Conservation (phyloP, 495 filamentous ascomycete species). For the Amniculicola lignicola region DNA sequence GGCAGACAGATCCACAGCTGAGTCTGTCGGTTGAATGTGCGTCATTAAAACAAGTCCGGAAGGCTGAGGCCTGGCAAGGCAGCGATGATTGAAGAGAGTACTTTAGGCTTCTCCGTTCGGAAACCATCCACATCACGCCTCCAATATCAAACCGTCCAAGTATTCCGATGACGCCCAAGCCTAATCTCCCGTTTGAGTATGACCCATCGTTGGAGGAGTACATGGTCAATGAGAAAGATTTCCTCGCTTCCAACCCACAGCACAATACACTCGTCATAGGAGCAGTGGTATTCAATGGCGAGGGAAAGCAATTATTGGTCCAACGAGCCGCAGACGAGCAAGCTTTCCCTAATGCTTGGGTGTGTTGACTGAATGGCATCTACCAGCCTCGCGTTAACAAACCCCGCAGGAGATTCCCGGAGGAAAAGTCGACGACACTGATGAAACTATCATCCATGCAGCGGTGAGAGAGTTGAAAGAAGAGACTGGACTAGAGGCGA, state of each 20-base stretch:
- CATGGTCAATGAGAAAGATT: constrained; percentile 20
- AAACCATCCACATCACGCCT: neutral
- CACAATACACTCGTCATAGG: constrained; percentile 12
- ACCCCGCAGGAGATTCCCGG: constrained; percentile 58
- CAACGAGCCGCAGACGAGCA: constrained; percentile 46
- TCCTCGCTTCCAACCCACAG: constrained; percentile 15
- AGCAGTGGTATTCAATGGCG: constrained; percentile 35
- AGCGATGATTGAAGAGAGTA: neutral
- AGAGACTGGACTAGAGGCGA: constrained; percentile 56
- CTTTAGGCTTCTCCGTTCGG: neutral
- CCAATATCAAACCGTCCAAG: neutral
- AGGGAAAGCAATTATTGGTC: constrained; percentile 53
- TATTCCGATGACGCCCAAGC: too few species aligned
- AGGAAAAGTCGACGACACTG: constrained; percentile 50
- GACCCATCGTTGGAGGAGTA: constrained; percentile 17
- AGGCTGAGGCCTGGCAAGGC: constrained; percentile 4
- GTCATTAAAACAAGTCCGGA: too few species aligned
- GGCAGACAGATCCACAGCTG: too few species aligned
- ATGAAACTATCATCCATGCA: constrained; percentile 53
- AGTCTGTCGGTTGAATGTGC: too few species aligned
- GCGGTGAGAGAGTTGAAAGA: constrained; percentile 57
- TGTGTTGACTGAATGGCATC: neutral
- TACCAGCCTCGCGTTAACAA: neutral
- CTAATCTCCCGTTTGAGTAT: constrained; percentile 9
- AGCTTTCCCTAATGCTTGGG: constrained; percentile 42